phyloP scores from a whole-genome alignment of 2,329 filamentous ascomycete species.

The Claviceps arundinis region DNA sequence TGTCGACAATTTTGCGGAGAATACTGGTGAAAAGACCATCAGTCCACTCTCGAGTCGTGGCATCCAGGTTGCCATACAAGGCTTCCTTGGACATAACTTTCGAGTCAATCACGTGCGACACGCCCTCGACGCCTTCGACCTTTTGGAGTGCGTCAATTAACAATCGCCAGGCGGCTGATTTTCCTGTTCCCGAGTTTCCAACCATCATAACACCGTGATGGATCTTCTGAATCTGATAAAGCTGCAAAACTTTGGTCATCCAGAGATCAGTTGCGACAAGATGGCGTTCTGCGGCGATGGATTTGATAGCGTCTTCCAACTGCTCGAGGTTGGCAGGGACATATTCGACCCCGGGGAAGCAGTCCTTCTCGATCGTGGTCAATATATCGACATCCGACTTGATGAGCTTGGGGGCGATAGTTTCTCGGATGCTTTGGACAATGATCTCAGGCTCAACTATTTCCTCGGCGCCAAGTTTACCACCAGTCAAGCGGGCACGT shows the following conservation, averaged over 20 bases:
- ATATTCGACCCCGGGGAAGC: slow-evolving; percentile 89
- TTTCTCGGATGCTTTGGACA: slow-evolving; percentile 95
- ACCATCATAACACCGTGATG: slow-evolving; percentile 99
- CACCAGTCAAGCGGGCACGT: slow-evolving; percentile 57
- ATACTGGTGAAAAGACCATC: slow-evolving; percentile 98
- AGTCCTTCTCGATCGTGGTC: slow-evolving; percentile 65
- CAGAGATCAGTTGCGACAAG: slow-evolving; percentile 85
- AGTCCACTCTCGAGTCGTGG: slow-evolving; percentile 96
- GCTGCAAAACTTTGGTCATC: slow-evolving; percentile 94
- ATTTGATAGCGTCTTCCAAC: slow-evolving; percentile 68
- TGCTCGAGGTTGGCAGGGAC: slow-evolving; percentile 74
- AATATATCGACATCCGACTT: slow-evolving; percentile 83
- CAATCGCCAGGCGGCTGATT: slow-evolving; percentile 89
- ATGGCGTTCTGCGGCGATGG: slow-evolving; percentile 72
- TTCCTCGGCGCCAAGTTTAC: slow-evolving; percentile 49
- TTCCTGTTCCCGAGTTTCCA: slow-evolving; percentile 91
- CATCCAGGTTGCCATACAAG: slow-evolving; percentile 88
- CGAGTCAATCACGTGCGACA: slow-evolving; percentile 94
- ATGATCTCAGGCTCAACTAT: slow-evolving; percentile 92
- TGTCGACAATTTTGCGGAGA: slow-evolving; percentile 95
- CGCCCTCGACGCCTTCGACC: slow-evolving; percentile 82
- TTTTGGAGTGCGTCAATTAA: slow-evolving; percentile 82
- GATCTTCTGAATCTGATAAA: slow-evolving; percentile 95
- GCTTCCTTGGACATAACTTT: slow-evolving; percentile 99
- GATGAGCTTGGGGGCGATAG: slow-evolving; percentile 94